Evolutionary conservation across 1,139 yeast genomes (phyloP).

Genomic region (Saccharomyces hybrid): DNA sequence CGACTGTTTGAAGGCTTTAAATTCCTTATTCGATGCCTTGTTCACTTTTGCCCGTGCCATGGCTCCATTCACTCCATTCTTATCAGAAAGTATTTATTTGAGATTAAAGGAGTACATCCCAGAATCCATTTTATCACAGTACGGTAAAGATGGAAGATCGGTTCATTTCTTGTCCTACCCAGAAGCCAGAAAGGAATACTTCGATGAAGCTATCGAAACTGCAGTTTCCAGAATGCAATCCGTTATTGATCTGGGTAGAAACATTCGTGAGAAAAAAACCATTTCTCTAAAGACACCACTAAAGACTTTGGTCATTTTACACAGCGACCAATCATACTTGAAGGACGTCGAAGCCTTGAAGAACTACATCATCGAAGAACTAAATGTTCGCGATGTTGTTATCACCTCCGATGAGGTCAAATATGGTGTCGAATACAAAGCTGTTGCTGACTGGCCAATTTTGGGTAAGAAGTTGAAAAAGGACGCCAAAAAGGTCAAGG

Average conservation of each 20-base stretch:
- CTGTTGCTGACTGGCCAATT: conserved; percentile 98
- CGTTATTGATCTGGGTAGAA: conserved; percentile 94
- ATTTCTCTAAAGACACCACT: conserved; percentile 94
- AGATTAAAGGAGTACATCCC: conserved; percentile 59
- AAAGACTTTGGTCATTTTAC: conserved; percentile 78
- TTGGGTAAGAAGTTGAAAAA: conserved; percentile 94
- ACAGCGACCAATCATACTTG: conserved; percentile 67
- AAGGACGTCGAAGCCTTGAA: conserved; percentile 72
- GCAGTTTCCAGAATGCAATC: conserved; percentile 95
- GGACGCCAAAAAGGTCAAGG: conserved; percentile 90
- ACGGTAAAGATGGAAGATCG: conserved; percentile 58
- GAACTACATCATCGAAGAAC: conserved; percentile 77
- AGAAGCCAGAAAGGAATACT: conserved; percentile 69
- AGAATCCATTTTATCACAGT: conserved; percentile 39
- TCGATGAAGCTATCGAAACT: conserved; percentile 68
- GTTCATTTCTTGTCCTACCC: conserved; percentile 94
- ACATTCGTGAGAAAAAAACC: conserved; percentile 89
- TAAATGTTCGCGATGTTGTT: conserved; percentile 81
- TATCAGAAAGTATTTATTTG: conserved; percentile 84
- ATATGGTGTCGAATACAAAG: conserved; percentile 86
- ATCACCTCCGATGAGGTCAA: conserved; percentile 87
- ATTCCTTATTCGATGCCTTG: conserved; percentile 84
- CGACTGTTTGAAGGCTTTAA: conserved; percentile 80
- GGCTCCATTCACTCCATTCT: conserved; percentile 98
- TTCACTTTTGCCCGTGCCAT: conserved; percentile 86